Evolutionary conservation across 495 filamentous ascomycete species (phyloP), one percentile per base, ranked within the genome.

Genomic region (Rostrohypoxylon terebratum): DNA sequence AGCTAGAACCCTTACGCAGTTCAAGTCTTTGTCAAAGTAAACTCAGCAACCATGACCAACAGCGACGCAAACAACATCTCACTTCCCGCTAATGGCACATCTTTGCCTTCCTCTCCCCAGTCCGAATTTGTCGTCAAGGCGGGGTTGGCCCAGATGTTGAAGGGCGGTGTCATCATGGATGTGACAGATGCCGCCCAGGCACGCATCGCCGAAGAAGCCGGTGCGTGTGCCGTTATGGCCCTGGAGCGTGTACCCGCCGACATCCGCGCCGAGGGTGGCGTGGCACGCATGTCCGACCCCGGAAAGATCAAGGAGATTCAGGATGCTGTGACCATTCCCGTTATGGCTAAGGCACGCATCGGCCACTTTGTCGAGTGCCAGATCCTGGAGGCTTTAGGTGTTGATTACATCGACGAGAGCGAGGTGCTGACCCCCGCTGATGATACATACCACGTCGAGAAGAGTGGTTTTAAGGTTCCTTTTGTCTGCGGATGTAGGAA

Each of bases 81-180:
- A 10, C 57, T 63, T 42, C 50, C 70, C 21, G 16, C 51, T 28
- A 77, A 75, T 66, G 74, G 67, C 75, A 63, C 58, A 3, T 40
- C 71, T 9, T 28, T 63, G 18, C 25, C 70, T 2, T 57, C 62
- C 38, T 71, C 47, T 47, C 55, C 61, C 69, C 77, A 79, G 44
- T 71, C 73, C 8, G 59, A 75, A 81, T 92, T 93, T 80, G 86
- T 88, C 63, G 88, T 97, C 87, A 99, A 99, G 88, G 92, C 92
- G 48, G 96, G 96, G 33, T 84, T 99, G 62, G 96, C 96, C 20
- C 90, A 95, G 78, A 99, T 99, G 96, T 82, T 99, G 78, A 97
- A 98, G 85, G 96, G 96, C 79, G 96, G 96, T 70, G 96, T 99
- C 40, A 99, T 99, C 80, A 99, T 99, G 96, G 96, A 99, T 80